Percentiles rank a stretch among this genome's conserved stretches.
These are phyloP conservation scores for Neofusicoccum sp. DNA, from an alignment of 2,329 filamentous ascomycete species.

Conservation along the genomic window DNA sequence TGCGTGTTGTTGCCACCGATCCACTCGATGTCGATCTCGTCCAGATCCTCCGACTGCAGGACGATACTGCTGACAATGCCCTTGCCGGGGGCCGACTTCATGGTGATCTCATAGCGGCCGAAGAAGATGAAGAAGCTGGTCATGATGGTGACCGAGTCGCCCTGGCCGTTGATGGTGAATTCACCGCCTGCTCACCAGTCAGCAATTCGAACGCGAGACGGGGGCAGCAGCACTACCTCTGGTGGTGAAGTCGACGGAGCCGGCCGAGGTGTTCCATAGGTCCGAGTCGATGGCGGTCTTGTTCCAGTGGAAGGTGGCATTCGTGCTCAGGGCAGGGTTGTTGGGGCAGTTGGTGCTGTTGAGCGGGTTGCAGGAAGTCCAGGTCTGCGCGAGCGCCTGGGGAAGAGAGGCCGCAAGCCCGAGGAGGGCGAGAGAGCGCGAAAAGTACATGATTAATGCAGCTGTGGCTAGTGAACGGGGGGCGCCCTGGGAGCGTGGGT, in stretches of 20 bases:
- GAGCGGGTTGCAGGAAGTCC: slow-evolving; percentile 74
- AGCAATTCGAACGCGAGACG: not conserved
- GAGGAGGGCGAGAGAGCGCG: slow-evolving; percentile 30
- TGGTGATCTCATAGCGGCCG: slow-evolving; percentile 49
- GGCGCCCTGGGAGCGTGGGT: not conserved
- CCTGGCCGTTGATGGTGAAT: slow-evolving; percentile 68
- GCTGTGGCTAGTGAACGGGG: slow-evolving; percentile 12
- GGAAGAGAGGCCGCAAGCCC: slow-evolving; percentile 40
- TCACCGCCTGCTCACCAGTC: slow-evolving; percentile 54
- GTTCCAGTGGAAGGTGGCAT: slow-evolving; percentile 53
- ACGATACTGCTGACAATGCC: slow-evolving; percentile 53
- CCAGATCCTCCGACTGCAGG: slow-evolving; percentile 51
- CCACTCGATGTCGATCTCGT: slow-evolving; percentile 56
- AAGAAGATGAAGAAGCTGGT: slow-evolving; percentile 59
- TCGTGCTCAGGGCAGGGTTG: slow-evolving; percentile 68
- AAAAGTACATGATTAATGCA: slow-evolving; percentile 12
- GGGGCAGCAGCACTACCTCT: slow-evolving; percentile 28
- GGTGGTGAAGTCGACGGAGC: slow-evolving; percentile 60
- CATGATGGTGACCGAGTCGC: slow-evolving; percentile 74
- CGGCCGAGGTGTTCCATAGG: slow-evolving; percentile 68
- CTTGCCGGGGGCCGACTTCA: slow-evolving; percentile 48
- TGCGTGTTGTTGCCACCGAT: slow-evolving; percentile 38
- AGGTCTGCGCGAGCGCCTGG: slow-evolving; percentile 67
- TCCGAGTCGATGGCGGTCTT: slow-evolving; percentile 42
- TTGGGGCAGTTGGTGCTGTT: slow-evolving; percentile 65